Evolutionary conservation across 306 rosid genomes (phyloP), one percentile per base, ranked within the genome.

Genomic region (Fragaria vesca): DNA sequence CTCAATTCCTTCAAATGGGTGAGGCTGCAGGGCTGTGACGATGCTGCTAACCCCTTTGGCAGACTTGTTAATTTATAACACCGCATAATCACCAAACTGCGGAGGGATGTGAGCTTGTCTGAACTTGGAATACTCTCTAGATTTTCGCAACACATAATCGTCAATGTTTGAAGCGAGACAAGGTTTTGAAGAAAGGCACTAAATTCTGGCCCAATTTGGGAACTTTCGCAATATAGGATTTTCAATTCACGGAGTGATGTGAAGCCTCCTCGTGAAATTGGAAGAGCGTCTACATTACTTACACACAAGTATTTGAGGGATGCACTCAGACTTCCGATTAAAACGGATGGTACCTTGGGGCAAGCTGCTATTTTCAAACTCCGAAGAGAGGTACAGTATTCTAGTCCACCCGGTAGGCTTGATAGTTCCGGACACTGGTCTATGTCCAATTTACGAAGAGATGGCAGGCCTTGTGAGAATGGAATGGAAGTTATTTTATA

Each of bases 91-190:
- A 5, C 5, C 69, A 63, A 63, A 11, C 20, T 2, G n/a, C 43
- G 9, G 45, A 63, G 69, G 11, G 69, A 63, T 32, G 43, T 63
- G 43, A 63, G 21, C 45, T 63, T 63, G 21, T 32, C 69, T 32
- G 38, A 32, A 63, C 45, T 32, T 15, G 43, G 69, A 13, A 63
- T 32, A 30, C 12, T 34, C 69, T 63, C 45, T 32, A 30, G 11
- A 15, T 15, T 5, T 0, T 0, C 0, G 21, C 43, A 63, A 32
- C 0, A 1, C 2, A 0, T 0, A 15, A 63, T 32, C 69, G 2
- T 63, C 69, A 63, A 32, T 0, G 6, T 36, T 6, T 63, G 21
- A 6, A 63, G 69, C 15, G 69, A 32, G 45, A 32, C 43, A 4
- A 63, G 69, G 43, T 21, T 63, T 32, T 63, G 12, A 63, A 63